Conservation (phyloP, 768 basidiomycete genomes). For the Podaxis sp. region DNA sequence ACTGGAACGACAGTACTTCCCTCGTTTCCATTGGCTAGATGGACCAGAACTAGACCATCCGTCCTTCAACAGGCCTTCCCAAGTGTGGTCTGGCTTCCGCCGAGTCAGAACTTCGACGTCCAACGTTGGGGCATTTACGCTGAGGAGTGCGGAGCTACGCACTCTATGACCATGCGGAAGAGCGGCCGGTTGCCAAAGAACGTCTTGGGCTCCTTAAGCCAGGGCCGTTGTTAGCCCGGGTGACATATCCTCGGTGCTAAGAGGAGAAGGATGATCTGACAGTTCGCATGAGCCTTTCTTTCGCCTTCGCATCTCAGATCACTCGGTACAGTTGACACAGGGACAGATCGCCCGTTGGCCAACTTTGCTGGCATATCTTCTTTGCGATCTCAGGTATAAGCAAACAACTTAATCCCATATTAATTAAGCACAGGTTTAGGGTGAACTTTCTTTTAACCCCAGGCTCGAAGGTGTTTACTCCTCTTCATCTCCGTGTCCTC, state of each 20-base stretch:
- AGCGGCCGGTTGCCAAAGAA: background rate
- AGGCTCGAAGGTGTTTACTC: background rate
- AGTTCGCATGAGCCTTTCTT: constrained; percentile 1
- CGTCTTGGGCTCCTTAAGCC: background rate
- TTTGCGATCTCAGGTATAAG: constrained; percentile 24
- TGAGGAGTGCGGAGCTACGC: background rate
- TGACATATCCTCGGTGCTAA: constrained; percentile 13
- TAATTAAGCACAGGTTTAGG: constrained; percentile 20
- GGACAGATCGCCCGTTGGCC: constrained; percentile 33
- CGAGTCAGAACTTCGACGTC: background rate
- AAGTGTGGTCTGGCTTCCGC: background rate
- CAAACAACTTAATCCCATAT: constrained; percentile 23
- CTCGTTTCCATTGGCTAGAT: background rate
- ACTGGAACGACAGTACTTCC: constrained; percentile 2
- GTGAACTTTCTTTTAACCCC: constrained; percentile 7
- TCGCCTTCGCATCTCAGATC: constrained; percentile 20
- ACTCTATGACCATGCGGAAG: background rate
- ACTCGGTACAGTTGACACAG: constrained; percentile 22
- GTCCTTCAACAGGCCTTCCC: background rate
- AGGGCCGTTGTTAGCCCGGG: background rate
- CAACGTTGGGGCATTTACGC: background rate
- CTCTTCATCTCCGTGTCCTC: constrained; percentile 8
- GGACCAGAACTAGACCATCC: background rate
- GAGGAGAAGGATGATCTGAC: constrained; percentile 13
- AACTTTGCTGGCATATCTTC: constrained; percentile 17